Evolutionary conservation across 1,139 yeast species (phyloP), one percentile per base, ranked within the genome.

Genomic region (Trichomonascaceae sp.): DNA sequence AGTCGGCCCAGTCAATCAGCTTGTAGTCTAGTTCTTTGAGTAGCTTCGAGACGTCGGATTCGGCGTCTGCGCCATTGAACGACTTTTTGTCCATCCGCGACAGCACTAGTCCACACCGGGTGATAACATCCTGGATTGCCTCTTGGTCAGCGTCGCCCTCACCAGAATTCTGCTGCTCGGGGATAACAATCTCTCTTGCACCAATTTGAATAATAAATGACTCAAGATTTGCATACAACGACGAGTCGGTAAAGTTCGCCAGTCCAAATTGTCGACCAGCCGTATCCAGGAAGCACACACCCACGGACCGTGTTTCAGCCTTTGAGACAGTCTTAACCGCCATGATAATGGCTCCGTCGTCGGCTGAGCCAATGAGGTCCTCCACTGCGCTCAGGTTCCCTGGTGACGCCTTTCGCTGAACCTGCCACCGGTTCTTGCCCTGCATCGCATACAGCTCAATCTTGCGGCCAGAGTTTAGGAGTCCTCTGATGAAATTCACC

Each of bases 301-400:
- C 97, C 13, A 89, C 66, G 33, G 65, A 67, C 44, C 72, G 73
- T 15, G 69, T 67, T 14, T 67, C 62, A 0, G 65, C 45, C 31
- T 60, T 57, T 8, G 62, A 58, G 30, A 38, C 35, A 3, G 76
- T 56, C 47, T 79, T 81, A 33, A 87, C 57, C 4, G 89, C 76
- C 3, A 87, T 81, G 37, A 87, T 73, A 15, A 84, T 73, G 0
- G 94, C 82, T 11, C 74, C 62, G 17, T 71, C 59, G 29, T 67
- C 70, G 4, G 48, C 67, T 3, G 48, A 66, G 1, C 79, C 70
- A 43, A 81, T 65, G 56, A 82, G 60, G 25, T 77, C 84, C 42
- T 82, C 95, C 31, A 89, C 73, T 32, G 74, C 81, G 37, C 77
- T 82, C 34, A 85, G 62, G 53, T 89, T 87, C 3, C 98, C 98